A percentile compares a stretch with the other conserved stretches of the same genome.
Conservation (phyloP, 345 rosid species). For the Trapa bicornis region DNA sequence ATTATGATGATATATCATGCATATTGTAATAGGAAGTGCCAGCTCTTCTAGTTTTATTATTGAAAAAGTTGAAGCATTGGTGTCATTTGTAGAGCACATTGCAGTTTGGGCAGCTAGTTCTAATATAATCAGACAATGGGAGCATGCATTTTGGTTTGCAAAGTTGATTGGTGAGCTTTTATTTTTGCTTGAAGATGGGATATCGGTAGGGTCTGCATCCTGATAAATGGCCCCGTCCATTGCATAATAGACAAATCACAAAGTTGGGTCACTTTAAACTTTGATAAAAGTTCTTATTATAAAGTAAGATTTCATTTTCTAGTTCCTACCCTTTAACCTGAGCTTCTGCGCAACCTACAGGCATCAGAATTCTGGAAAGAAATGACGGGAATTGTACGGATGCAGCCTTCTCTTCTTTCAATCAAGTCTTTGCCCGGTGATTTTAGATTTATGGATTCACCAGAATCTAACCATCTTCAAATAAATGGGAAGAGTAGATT, state of each 20-base stretch:
- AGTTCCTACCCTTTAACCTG: constrained; percentile 20
- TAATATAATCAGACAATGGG: not conserved
- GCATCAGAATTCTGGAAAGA: constrained; percentile 14
- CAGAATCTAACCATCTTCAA: constrained; percentile 28
- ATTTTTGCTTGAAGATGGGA: constrained; percentile 21
- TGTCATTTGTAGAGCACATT: constrained; percentile 4
- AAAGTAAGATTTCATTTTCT: constrained; percentile 22
- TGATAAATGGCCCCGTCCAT: constrained; percentile 55
- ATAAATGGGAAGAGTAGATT: constrained; percentile 16
- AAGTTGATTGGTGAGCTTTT: constrained; percentile 16
- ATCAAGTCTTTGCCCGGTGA: constrained; percentile 66
- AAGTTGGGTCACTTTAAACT: constrained; percentile 48
- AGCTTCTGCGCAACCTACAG: constrained; percentile 23
- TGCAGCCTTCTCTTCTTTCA: constrained; percentile 40
- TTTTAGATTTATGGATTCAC: constrained; percentile 42
- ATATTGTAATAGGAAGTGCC: not conserved
- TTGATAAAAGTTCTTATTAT: constrained; percentile 19
- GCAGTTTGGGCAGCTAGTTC: constrained; percentile 6
- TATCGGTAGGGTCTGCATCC: constrained; percentile 36
- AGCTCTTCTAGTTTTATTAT: not conserved
- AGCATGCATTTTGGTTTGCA: constrained; percentile 10
- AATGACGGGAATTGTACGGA: constrained; percentile 40
- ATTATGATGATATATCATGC: not conserved
- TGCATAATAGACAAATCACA: constrained; percentile 27
- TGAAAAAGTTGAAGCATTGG: not conserved